These are phyloP conservation scores for Eimeria falciformis DNA, from an alignment of 169 alveolate species.

Conservation along the genomic window DNA sequence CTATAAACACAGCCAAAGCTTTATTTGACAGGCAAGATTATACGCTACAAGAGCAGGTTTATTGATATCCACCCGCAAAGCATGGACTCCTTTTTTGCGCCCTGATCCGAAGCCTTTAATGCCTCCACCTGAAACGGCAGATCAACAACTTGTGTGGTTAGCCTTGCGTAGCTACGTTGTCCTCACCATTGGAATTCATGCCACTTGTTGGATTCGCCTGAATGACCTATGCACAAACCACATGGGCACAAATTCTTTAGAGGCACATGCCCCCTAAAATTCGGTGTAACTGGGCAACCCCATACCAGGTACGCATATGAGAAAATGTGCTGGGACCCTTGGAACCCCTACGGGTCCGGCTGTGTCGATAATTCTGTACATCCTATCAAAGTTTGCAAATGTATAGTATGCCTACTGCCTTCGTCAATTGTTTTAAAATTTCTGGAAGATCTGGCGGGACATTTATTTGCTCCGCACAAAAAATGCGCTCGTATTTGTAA, in stretches of 20 bases:
- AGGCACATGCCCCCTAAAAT: too few relatives aligned
- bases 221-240: conserved; percentile 47
- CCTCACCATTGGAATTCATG: conserved; percentile 7
- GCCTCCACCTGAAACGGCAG: not conserved
- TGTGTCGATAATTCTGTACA: too few relatives aligned
- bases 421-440: conserved; percentile 64
- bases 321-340: too few relatives aligned
- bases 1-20: not conserved
- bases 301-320: too few relatives aligned
- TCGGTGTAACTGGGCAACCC: too few relatives aligned
- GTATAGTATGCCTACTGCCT: too few relatives aligned
- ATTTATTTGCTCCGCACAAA: conserved; percentile 78
- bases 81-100: not conserved
- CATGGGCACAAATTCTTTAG: not conserved
- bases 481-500: conserved; percentile 75
- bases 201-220: conserved; percentile 73
- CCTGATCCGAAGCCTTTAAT: not conserved
- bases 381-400: too few relatives aligned
- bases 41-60: not conserved
- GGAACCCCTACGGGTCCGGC: too few relatives aligned
- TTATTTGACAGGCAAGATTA: not conserved
- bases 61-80: not conserved
- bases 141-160: not conserved
- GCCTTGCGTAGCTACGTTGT: not conserved
- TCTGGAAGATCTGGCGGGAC: conserved; percentile 70